These are phyloP conservation scores for Buxus sempervirens DNA, from an alignment of 164 flowering plant genomes.

Conservation along the genomic window DNA sequence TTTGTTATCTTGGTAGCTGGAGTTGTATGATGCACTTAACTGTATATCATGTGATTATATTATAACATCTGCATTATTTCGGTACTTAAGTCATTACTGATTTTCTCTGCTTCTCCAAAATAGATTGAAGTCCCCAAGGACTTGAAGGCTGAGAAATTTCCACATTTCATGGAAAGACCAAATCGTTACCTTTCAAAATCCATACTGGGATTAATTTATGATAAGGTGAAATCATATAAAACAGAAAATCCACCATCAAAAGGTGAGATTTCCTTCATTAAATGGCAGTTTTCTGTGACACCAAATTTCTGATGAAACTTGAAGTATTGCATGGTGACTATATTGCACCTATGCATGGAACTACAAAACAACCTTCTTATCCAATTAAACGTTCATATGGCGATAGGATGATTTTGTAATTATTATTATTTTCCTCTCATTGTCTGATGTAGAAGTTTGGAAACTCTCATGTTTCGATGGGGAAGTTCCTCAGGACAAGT, in stretches of 20 bases:
- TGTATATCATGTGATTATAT: neutral
- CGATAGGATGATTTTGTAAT: too few species aligned
- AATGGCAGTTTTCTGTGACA: neutral
- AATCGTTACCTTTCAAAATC: slow-evolving; percentile 46
- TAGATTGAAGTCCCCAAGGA: slow-evolving; percentile 55
- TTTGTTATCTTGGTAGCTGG: too few species aligned
- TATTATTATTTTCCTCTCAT: neutral
- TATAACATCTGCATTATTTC: neutral
- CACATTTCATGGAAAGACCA: slow-evolving; percentile 57
- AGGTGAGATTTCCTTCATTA: slow-evolving; percentile 27
- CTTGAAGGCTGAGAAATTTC: slow-evolving; percentile 45
- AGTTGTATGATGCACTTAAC: neutral
- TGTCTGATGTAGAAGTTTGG: slow-evolving; percentile 36
- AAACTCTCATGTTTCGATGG: slow-evolving; percentile 51
- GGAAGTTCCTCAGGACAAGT: slow-evolving; percentile 28
- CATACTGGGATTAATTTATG: slow-evolving; percentile 65
- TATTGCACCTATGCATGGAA: neutral
- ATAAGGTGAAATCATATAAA: slow-evolving; percentile 31
- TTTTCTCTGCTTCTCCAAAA: slow-evolving; percentile 1
- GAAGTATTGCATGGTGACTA: neutral
- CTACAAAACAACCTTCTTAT: neutral
- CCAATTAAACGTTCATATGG: neutral
- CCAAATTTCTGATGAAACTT: too few species aligned
- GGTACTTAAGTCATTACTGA: neutral
- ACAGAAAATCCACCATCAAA: neutral